These are phyloP conservation scores for Sedum album DNA, from an alignment of 164 flowering plant genomes.

Conservation along the genomic window DNA sequence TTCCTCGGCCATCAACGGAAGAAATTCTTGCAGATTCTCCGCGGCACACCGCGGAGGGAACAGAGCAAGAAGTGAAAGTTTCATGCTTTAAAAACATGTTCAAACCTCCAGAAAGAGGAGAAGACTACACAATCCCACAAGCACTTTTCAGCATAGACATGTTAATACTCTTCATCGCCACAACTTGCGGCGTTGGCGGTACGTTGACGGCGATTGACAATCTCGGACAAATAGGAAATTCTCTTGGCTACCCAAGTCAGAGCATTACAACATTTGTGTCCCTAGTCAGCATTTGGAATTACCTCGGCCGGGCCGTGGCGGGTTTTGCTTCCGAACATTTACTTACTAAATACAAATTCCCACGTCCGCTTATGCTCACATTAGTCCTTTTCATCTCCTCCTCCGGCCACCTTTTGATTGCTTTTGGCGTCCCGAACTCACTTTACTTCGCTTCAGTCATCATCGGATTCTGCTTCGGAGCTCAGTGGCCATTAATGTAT, in stretches of 20 bases:
- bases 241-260: conserved; percentile 19
- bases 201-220: conserved; percentile 41
- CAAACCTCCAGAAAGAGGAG: conserved; percentile 40
- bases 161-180: conserved; percentile 27
- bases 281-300: conserved; percentile 33
- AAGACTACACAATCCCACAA: conserved; percentile 42
- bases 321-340: conserved; percentile 25
- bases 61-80: conserved; percentile 4
- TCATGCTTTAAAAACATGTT: conserved; percentile 22
- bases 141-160: conserved; percentile 47
- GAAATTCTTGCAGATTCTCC: neutral
- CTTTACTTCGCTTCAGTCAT: conserved; percentile 17
- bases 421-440: conserved; percentile 19
- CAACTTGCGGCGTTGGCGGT: conserved; percentile 38
- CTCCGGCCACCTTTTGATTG: conserved; percentile 22
- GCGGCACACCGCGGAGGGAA: neutral
- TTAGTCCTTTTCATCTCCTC: conserved; percentile 18
- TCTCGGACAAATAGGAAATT: conserved; percentile 33
- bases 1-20: neutral
- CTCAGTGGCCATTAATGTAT: conserved; percentile 18
- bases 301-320: conserved; percentile 20
- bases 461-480: too few species aligned
- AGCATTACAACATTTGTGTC: conserved; percentile 25
- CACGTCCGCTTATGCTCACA: too few species aligned
- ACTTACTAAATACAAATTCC: conserved; percentile 20